Evolutionary conservation across 2,329 filamentous ascomycete species (phyloP), one percentile per base, ranked within the genome.

Genomic region (Fusarium nurragi): DNA sequence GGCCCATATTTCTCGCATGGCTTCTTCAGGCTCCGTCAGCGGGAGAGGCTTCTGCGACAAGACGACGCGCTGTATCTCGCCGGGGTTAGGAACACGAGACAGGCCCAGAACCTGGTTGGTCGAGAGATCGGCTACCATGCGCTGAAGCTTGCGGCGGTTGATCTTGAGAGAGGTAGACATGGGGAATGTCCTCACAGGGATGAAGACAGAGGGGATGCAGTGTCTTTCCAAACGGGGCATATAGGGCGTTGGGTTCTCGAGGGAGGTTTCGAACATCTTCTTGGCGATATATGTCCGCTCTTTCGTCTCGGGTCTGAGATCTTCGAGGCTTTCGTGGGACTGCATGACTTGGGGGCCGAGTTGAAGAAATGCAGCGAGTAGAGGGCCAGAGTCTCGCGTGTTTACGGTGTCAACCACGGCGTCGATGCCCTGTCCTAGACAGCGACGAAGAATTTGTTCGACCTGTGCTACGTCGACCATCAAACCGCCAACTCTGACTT

Each of bases 161-260:
- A 85, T 77, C 64, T 86, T 83, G 49, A 85, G 76, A 0, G 82
- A 82, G 0, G 78, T 75, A 0, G 82, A 84, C 21, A 85, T 68
- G 0, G 84, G 84, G 19, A 86, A 76, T 12, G 76, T 69, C 41
- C 77, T 77, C 21, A 86, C 73, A 0, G 84, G 83, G 4, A 86
- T 77, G 45, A 82, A 85, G 4, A 81, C 75, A 1, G 77, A 74
- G 0, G 84, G 84, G n/a, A 84, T 74, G 68, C 80, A 79, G 47
- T 80, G 75, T 3, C 71, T 67, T 0, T 81, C 76, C 4, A 83
- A 72, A 3, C 65, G 47, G 16, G 55, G 54, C 1, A 19, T 49
- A 4, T 39, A 30, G 18, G 57, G 49, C 2, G 46, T 26, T 54
- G 38, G 76, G 75, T 43, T 77, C 73, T 70, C 69, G 44, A 85